Evolutionary conservation across 352 stramenopile genomes (phyloP), one percentile per base, ranked within the genome.

Genomic region (Lagenidium sp.): DNA sequence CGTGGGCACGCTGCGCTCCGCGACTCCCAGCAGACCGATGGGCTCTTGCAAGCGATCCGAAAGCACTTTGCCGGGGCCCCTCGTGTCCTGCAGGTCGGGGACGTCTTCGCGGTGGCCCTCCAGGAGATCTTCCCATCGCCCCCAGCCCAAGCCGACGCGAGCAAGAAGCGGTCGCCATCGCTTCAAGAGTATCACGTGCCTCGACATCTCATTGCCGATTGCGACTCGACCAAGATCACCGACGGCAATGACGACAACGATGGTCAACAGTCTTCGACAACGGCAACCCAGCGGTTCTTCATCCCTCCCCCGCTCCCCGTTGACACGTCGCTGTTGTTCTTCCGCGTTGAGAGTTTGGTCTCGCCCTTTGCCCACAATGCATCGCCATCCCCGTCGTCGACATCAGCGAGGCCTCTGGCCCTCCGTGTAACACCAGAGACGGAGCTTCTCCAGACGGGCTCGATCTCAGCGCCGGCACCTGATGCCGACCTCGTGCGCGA

Each of bases 301-400:
- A 56, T 83, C 30, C 68, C 72, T 2, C 75, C 75, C 6, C 53
- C 62, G 15, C 53, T 91, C 7, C 31, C 60, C 24, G 38, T 85
- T 1, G 73, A 91, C 42, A 81, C 70, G 20, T 63, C 57, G n/a
- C 51, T 92, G 7, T 57, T 88, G 40, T 89, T 88, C 38, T 89
- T 89, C 41, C 69, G 70, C 18, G 76, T 92, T 6, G 63, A 89
- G 23, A 77, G 71, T 26, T 32, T 92, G 6, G 55, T 67, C n/a
- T n/a, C n/a, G n/a, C n/a, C n/a, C n/a, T n/a, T n/a, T n/a, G n/a
- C n/a, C n/a, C n/a, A n/a, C n/a, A n/a, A n/a, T n/a, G n/a, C n/a
- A n/a, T n/a, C n/a, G n/a, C n/a, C n/a, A n/a, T n/a, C n/a, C n/a
- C n/a, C n/a, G n/a, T n/a, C n/a, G n/a, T n/a, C n/a, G n/a, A n/a